phyloP scores from a whole-genome alignment of 768 basidiomycete species.

The Floccularia luteovirens region DNA sequence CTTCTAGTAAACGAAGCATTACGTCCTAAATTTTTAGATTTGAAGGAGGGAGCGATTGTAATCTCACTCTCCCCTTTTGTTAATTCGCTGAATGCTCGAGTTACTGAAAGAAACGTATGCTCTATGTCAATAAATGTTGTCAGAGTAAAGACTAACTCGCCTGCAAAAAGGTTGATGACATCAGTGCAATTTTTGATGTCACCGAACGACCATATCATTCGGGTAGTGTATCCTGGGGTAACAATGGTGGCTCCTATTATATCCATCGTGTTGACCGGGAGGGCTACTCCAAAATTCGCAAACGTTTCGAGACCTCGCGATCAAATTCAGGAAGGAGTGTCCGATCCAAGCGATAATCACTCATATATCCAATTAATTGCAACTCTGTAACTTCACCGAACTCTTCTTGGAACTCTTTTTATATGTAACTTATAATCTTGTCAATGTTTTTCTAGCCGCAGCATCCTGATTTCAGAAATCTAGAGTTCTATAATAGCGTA shows the following conservation, averaged over 20 bases:
- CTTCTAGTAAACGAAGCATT: constrained; percentile 77
- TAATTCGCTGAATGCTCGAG: constrained; percentile 57
- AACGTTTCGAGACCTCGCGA: constrained; percentile 46
- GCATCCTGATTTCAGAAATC: no score
- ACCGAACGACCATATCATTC: constrained; percentile 58
- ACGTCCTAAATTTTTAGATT: constrained; percentile 84
- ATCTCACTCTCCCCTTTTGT: constrained; percentile 87
- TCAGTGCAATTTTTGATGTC: constrained; percentile 77
- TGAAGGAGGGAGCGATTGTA: constrained; percentile 89
- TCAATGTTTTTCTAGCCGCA: no score
- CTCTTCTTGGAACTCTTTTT: no score
- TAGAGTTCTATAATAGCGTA: no score
- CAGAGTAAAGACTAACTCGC: constrained; percentile 3
- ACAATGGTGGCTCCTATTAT: constrained; percentile 62
- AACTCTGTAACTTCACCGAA: no score
- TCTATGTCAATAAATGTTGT: constrained; percentile 3
- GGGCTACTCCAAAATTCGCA: constrained; percentile 55
- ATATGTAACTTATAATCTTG: no score
- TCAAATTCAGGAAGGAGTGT: constrained; percentile 19
- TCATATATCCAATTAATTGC: background rate
- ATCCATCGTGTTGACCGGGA: constrained; percentile 71
- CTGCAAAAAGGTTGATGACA: constrained; percentile 55
- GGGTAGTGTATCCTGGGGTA: constrained; percentile 80
- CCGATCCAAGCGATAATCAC: constrained; percentile 18
- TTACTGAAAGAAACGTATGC: constrained; percentile 79